These are phyloP conservation scores for Beta lomatogona DNA, from an alignment of 179 eudicot genomes.

Conservation along the genomic window DNA sequence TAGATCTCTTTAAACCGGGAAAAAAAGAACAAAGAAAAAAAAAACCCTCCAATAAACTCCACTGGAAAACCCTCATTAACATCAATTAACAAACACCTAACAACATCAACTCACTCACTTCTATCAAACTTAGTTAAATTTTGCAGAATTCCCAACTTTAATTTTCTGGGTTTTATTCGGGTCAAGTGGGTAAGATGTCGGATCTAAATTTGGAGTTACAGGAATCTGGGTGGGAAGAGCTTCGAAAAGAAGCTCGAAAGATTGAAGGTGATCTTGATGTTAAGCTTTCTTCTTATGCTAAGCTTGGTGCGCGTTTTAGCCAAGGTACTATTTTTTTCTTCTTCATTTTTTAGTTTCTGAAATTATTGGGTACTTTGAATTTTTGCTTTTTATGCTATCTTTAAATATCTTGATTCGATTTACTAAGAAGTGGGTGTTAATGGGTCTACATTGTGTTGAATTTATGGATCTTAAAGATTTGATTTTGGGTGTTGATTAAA, in stretches of 20 bases:
- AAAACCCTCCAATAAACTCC: no score
- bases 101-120: background rate
- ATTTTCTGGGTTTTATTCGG: background rate
- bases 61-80: background rate
- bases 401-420: background rate
- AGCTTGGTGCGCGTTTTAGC: conserved; percentile 71
- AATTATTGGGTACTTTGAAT: no score
- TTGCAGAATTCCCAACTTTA: background rate
- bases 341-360: background rate
- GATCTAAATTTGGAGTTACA: conserved; percentile 46
- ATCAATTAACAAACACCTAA: background rate
- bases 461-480: conserved; percentile 14
- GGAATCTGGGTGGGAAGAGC: conserved; percentile 97
- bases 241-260: conserved; percentile 87
- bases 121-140: background rate
- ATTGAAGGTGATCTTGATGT: conserved; percentile 94
- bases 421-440: conserved; percentile 1
- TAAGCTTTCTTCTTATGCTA: conserved; percentile 87
- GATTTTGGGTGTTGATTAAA: background rate
- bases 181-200: conserved; percentile 19
- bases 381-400: background rate
- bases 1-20: background rate
- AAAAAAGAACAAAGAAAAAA: background rate
- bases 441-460: conserved; percentile 24
- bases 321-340: conserved; percentile 37